A percentile compares a stretch with the other conserved stretches of the same genome.
These are phyloP conservation scores for Gossypioides kirkii DNA, from an alignment of 345 rosid genomes.

Conservation along the genomic window DNA sequence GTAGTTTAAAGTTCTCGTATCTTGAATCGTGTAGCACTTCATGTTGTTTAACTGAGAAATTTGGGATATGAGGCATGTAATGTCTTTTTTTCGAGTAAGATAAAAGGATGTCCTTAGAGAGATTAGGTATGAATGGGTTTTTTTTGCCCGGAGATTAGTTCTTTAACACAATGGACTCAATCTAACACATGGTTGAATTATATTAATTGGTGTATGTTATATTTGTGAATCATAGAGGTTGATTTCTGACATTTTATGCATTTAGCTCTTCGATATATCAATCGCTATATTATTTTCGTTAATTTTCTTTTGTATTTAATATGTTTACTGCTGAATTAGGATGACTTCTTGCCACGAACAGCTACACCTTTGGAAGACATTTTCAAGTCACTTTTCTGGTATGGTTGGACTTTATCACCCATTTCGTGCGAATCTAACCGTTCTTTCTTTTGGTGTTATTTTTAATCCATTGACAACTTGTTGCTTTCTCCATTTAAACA, in stretches of 20 bases:
- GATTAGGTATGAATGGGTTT: neutral
- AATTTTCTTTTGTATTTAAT: neutral
- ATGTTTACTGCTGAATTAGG: conserved; percentile 38
- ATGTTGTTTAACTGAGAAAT: neutral
- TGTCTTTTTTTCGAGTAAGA: neutral
- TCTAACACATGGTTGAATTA: conserved; percentile 1
- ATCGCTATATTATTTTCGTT: neutral
- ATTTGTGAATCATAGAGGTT: neutral
- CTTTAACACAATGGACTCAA: neutral
- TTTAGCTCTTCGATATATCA: neutral
- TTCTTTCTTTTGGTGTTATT: neutral
- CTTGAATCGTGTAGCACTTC: neutral
- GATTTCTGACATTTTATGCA: neutral
- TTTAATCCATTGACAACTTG: neutral
- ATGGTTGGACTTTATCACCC: conserved; percentile 14
- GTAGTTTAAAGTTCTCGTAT: neutral
- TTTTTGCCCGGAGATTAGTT: neutral
- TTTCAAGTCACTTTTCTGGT: conserved; percentile 99
- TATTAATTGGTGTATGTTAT: neutral
- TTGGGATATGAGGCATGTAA: neutral
- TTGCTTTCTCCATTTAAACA: conserved; percentile 28
- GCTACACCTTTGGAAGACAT: conserved; percentile 97
- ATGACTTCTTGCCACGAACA: conserved; percentile 94
- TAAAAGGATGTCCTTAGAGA: neutral
- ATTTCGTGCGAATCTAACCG: neutral